A percentile compares a stretch with the other conserved stretches of the same genome.
phyloP scores from a whole-genome alignment of 2,329 filamentous ascomycete species.

The Sporothrix schenckii region DNA sequence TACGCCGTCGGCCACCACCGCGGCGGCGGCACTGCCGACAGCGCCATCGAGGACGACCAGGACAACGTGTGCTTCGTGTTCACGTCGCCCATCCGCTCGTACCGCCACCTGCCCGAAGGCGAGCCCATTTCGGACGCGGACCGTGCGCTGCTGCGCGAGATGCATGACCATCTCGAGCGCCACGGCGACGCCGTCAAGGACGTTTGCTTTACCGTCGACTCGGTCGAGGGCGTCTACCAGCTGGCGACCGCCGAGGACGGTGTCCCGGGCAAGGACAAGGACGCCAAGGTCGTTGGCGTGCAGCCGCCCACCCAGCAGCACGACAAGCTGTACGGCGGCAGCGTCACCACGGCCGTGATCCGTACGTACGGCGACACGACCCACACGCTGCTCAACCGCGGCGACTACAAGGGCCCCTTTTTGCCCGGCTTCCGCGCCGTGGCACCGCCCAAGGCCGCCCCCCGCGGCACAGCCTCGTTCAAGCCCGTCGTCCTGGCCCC shows the following conservation, averaged over 20 bases:
- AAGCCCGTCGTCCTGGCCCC: slow-evolving; percentile 49
- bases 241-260: slow-evolving; percentile 70
- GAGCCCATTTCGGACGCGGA: slow-evolving; percentile 68
- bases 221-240: slow-evolving; percentile 76
- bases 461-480: slow-evolving; percentile 29
- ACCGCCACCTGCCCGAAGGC: slow-evolving; percentile 56
- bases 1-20: slow-evolving; percentile 73
- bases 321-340: slow-evolving; percentile 68
- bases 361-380: slow-evolving; percentile 94
- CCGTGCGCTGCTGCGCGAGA: slow-evolving; percentile 66
- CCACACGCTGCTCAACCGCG: slow-evolving; percentile 81
- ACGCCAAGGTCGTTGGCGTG: slow-evolving; percentile 50
- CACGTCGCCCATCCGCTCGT: slow-evolving; percentile 74
- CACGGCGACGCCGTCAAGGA: slow-evolving; percentile 96
- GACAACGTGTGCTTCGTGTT: slow-evolving; percentile 78
- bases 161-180: slow-evolving; percentile 79
- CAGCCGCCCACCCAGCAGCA: slow-evolving; percentile 58
- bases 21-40: slow-evolving; percentile 39
- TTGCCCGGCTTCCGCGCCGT: slow-evolving; percentile 76
- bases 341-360: slow-evolving; percentile 76
- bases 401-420: slow-evolving; percentile 72
- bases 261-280: slow-evolving; percentile 31
- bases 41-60: slow-evolving; percentile 39
- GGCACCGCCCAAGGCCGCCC: slow-evolving; percentile 41
- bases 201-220: slow-evolving; percentile 91